phyloP scores from a whole-genome alignment of 2,329 filamentous ascomycete species.

The Laburnicola sp. region DNA sequence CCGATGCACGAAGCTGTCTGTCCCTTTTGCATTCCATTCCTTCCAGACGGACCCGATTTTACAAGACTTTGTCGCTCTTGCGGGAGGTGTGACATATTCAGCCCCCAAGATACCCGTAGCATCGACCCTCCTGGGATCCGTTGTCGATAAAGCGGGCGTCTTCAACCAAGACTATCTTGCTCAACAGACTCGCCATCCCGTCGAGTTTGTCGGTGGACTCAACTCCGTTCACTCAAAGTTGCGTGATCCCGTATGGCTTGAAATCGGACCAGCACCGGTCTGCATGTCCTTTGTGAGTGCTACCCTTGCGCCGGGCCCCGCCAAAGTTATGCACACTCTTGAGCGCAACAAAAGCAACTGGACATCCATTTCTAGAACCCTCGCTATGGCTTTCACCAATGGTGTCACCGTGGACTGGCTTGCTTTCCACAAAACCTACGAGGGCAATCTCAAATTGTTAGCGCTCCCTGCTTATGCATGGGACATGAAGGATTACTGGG shows the following conservation, averaged over 20 bases:
- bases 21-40: constrained; percentile 15
- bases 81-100: constrained; percentile 26
- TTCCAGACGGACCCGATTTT: constrained; percentile 48
- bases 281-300: background rate
- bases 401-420: constrained; percentile 63
- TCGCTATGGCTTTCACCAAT: constrained; percentile 55
- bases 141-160: constrained; percentile 43
- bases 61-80: constrained; percentile 38
- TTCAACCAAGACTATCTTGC: constrained; percentile 7
- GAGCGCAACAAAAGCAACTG: background rate
- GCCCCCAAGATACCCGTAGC: constrained; percentile 32
- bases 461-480: constrained; percentile 39
- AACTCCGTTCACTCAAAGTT: no score
- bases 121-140: constrained; percentile 8
- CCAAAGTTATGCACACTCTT: background rate
- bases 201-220: constrained; percentile 51
- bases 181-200: constrained; percentile 45
- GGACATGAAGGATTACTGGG: constrained; percentile 41
- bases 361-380: constrained; percentile 48
- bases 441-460: background rate
- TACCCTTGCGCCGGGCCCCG: no score
- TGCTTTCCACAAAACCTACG: constrained; percentile 53
- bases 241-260: constrained; percentile 1
- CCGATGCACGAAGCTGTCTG: background rate
- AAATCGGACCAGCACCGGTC: constrained; percentile 6